phyloP scores from a whole-genome alignment of 768 basidiomycete genomes.

The Pilatotrama ljubarskyi region DNA sequence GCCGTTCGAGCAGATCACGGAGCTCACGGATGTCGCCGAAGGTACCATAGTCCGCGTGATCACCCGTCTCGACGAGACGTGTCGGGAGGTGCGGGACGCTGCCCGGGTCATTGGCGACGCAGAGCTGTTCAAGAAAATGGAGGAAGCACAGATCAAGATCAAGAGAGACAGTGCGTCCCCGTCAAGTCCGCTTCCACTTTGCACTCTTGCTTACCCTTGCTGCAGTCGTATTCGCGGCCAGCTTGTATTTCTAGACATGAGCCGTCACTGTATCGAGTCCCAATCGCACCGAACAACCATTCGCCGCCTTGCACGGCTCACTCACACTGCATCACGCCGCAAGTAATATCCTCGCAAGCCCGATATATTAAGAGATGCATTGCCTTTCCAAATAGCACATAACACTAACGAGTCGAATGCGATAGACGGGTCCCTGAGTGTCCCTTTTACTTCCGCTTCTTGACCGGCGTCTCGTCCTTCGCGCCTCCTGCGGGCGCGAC shows the following conservation, averaged over 20 bases:
- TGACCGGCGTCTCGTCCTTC: slow-evolving; percentile 67
- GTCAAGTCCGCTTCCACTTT: background rate
- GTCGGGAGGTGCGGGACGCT: slow-evolving; percentile 94
- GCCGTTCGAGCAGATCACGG: slow-evolving; percentile 95
- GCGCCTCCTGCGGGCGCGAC: slow-evolving; percentile 72
- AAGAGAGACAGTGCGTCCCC: slow-evolving; percentile 87
- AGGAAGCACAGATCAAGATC: slow-evolving; percentile 89
- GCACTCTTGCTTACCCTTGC: background rate
- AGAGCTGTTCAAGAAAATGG: slow-evolving; percentile 97
- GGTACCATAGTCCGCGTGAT: slow-evolving; percentile 97
- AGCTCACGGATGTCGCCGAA: slow-evolving; percentile 91
- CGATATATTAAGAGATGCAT: slow-evolving; percentile 26
- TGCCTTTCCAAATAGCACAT: slow-evolving; percentile 21
- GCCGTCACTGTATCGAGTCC: background rate
- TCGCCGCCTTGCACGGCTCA: background rate
- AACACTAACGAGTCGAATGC: slow-evolving; percentile 18
- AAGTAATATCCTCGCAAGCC: slow-evolving; percentile 21
- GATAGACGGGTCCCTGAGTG: background rate
- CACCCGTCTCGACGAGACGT: slow-evolving; percentile 94
- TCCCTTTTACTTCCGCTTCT: slow-evolving; percentile 68
- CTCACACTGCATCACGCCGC: background rate
- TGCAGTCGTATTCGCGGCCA: slow-evolving; percentile 83
- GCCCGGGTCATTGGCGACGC: slow-evolving; percentile 97
- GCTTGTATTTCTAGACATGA: slow-evolving; percentile 72
- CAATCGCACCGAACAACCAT: background rate